Evolutionary conservation across 1,284 basidiomycete species (phyloP).

Genomic region (Malassezia arunalokei): DNA sequence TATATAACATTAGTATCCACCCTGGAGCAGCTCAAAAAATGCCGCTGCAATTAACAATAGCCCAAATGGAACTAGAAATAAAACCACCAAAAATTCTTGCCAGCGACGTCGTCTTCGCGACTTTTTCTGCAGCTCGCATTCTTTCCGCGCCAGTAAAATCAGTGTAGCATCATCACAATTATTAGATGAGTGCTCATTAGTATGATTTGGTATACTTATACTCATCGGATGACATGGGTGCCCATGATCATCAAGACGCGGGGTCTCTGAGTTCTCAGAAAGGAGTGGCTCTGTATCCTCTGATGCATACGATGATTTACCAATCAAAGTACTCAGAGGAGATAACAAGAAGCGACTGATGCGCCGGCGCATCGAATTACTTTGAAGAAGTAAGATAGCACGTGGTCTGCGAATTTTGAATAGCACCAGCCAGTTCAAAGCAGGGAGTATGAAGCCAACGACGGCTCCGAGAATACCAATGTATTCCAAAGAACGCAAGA

Average conservation of each 20-base stretch:
- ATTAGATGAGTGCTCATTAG: conserved; percentile 20
- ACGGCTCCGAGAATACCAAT: conserved; percentile 35
- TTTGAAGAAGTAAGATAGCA: conserved; percentile 31
- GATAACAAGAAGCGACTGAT: conserved; percentile 20
- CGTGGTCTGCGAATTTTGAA: conserved; percentile 37
- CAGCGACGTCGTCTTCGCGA: conserved; percentile 18
- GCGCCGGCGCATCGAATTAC: conserved; percentile 24
- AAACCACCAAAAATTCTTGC: conserved; percentile 23
- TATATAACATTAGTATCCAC: conserved; percentile 16
- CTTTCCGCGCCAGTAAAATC: conserved; percentile 38
- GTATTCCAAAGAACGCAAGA: conserved; percentile 30
- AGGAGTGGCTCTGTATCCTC: conserved; percentile 18
- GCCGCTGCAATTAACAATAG: conserved; percentile 23
- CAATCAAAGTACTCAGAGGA: conserved; percentile 13
- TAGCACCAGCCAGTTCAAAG: conserved; percentile 38
- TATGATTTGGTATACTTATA: conserved; percentile 20
- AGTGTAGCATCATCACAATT: conserved; percentile 31
- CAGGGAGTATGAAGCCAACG: conserved; percentile 39
- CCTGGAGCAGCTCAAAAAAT: conserved; percentile 20
- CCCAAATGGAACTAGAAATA: conserved; percentile 26
- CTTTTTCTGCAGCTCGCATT: conserved; percentile 31
- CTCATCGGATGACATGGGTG: background rate
- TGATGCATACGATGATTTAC: background rate
- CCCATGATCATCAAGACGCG: background rate
- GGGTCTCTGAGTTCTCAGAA: background rate